Percentiles rank a stretch among this genome's conserved stretches.
phyloP scores from a whole-genome alignment of 2,329 filamentous ascomycete species.

The Didymellaceae sp. region DNA sequence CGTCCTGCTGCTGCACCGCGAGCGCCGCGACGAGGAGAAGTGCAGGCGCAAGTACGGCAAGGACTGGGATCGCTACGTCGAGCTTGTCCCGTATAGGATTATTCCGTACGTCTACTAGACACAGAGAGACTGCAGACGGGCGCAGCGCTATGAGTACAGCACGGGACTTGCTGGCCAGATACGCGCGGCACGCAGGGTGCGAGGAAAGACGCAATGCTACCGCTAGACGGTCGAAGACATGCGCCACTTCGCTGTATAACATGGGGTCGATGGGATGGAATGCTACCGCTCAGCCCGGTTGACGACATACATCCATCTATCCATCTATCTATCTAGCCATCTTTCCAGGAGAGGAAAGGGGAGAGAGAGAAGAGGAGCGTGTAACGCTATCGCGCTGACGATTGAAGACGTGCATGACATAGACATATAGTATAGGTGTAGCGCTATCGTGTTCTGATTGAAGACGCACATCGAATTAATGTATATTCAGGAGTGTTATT shows the following conservation, averaged over 20 bases:
- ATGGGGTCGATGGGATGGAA: conserved; percentile 16
- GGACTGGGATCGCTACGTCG: conserved; percentile 90
- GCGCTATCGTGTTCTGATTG: conserved; percentile 23
- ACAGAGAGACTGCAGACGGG: conserved; percentile 1
- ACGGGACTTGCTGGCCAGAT: conserved; percentile 29
- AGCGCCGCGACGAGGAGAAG: conserved; percentile 87
- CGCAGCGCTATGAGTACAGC: conserved; percentile 40
- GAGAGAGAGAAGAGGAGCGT: not conserved
- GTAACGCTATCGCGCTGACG: conserved; percentile 30
- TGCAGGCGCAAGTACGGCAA: conserved; percentile 89
- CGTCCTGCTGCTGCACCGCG: conserved; percentile 82
- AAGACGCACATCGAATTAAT: conserved; percentile 26
- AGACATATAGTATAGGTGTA: conserved; percentile 4
- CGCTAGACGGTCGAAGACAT: conserved; percentile 29
- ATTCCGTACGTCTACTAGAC: conserved; percentile 81
- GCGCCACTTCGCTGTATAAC: conserved; percentile 13
- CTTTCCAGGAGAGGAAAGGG: too few species aligned
- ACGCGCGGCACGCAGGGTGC: conserved; percentile 24
- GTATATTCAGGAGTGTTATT: not conserved
- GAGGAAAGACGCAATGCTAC: conserved; percentile 36
- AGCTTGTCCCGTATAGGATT: conserved; percentile 80
- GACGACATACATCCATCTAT: conserved; percentile 38
- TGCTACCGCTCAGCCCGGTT: conserved; percentile 31
- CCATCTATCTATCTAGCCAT: too few species aligned
- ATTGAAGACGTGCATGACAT: conserved; percentile 31